Conservation (phyloP, 2,329 filamentous ascomycete species). For the Sphaerulina vaccinii region DNA sequence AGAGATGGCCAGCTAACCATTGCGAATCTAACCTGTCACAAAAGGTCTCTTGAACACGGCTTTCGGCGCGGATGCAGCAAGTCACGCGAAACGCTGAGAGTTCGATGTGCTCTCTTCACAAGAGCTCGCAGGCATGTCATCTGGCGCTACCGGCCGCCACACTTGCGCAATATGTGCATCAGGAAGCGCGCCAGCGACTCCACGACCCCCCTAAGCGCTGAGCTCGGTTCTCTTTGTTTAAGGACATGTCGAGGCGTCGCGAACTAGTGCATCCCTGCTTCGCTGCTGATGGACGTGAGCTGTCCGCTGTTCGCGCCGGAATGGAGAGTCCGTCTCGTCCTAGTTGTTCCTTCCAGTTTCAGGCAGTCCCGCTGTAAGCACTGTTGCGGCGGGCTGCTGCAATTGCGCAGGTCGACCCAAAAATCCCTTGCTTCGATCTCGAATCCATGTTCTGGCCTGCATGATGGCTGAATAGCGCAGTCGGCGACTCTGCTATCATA, state of each 20-base stretch:
- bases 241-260: constrained; percentile 12
- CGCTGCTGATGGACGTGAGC: constrained; percentile 6
- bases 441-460: constrained; percentile 30
- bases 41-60: constrained; percentile 26
- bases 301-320: constrained; percentile 21
- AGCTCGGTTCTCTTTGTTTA: constrained; percentile 14
- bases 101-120: constrained; percentile 21
- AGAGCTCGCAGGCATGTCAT: constrained; percentile 7
- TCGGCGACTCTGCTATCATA: constrained; percentile 8
- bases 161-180: constrained; percentile 34
- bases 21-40: constrained; percentile 33
- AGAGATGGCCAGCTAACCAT: constrained; percentile 23
- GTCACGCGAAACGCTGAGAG: constrained; percentile 36
- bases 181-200: constrained; percentile 20
- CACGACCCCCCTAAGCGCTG: constrained; percentile 16
- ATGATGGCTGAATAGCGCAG: constrained; percentile 22
- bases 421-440: constrained; percentile 31
- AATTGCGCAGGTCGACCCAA: constrained; percentile 23
- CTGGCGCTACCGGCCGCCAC: constrained; percentile 25
- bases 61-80: constrained; percentile 26
- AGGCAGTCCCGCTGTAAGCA: constrained; percentile 11
- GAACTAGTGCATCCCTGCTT: constrained; percentile 13
- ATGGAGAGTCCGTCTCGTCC: not conserved
- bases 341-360: constrained; percentile 18
- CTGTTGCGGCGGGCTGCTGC: constrained; percentile 6